These are phyloP conservation scores for Cryphonectria japonica DNA, from an alignment of 2,329 filamentous ascomycete genomes.

Conservation along the genomic window DNA sequence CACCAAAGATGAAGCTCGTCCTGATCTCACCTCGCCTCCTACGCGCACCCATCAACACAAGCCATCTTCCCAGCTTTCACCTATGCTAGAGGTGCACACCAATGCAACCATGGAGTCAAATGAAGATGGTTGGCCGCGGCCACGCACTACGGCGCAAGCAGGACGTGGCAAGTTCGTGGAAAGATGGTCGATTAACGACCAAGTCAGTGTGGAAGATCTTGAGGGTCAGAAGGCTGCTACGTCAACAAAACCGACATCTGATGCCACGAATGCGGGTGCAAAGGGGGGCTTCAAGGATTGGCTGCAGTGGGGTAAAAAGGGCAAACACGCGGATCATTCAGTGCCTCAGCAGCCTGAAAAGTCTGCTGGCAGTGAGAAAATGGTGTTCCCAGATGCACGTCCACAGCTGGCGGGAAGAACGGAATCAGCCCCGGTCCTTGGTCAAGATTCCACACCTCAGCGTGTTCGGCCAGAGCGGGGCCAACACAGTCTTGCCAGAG, in stretches of 20 bases:
- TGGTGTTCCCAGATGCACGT: background rate
- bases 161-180: conserved; percentile 9
- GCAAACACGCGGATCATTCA: background rate
- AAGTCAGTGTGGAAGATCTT: background rate
- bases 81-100: background rate
- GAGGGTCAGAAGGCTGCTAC: background rate
- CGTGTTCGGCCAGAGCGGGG: background rate
- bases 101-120: background rate
- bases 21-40: background rate
- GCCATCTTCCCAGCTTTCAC: background rate
- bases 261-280: background rate
- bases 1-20: background rate
- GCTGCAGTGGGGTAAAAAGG: conserved; percentile 9
- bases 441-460: background rate
- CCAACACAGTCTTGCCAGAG: background rate
- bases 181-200: conserved; percentile 8
- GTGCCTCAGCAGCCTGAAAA: background rate
- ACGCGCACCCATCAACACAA: background rate
- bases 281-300: background rate
- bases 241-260: background rate
- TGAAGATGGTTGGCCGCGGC: background rate
- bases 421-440: background rate
- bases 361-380: background rate
- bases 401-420: background rate
- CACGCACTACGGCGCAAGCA: background rate